phyloP scores from a whole-genome alignment of 1,139 yeast species.

The Yamadazyma diospyri region DNA sequence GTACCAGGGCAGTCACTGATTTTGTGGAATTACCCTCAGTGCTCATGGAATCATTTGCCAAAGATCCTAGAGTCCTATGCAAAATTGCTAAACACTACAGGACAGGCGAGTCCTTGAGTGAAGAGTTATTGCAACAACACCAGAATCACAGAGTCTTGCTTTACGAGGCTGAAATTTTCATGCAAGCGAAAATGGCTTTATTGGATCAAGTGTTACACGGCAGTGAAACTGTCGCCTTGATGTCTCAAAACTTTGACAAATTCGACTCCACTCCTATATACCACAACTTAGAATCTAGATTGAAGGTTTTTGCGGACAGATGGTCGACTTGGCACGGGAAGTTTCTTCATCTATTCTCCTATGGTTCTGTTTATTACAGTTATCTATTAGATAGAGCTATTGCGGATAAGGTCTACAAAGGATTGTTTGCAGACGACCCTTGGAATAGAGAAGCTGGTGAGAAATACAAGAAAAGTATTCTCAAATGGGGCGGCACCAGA shows the following conservation, averaged over 20 bases:
- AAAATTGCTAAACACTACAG: slow-evolving; percentile 72
- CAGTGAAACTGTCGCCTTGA: slow-evolving; percentile 31
- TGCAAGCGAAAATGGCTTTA: slow-evolving; percentile 87
- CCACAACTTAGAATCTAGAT: slow-evolving; percentile 57
- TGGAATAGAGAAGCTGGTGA: slow-evolving; percentile 71
- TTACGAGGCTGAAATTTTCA: slow-evolving; percentile 71
- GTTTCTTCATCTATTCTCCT: slow-evolving; percentile 89
- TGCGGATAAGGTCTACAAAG: slow-evolving; percentile 81
- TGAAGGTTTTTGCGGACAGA: slow-evolving; percentile 56
- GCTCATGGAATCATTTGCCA: slow-evolving; percentile 89
- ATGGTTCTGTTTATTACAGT: slow-evolving; percentile 93
- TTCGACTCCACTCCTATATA: slow-evolving; percentile 59
- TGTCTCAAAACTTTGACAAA: slow-evolving; percentile 13
- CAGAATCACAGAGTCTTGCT: slow-evolving; percentile 53
- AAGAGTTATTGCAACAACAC: slow-evolving; percentile 45
- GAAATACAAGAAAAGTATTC: slow-evolving; percentile 62
- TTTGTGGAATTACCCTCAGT: slow-evolving; percentile 96
- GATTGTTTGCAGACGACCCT: slow-evolving; percentile 67
- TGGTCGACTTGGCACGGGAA: slow-evolving; percentile 89
- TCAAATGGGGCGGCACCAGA: slow-evolving; percentile 91
- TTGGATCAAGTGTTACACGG: slow-evolving; percentile 78
- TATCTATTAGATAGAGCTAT: slow-evolving; percentile 90
- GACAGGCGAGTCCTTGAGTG: slow-evolving; percentile 63
- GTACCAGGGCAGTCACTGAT: slow-evolving; percentile 94
- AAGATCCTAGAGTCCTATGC: slow-evolving; percentile 70